These are phyloP conservation scores for Ciborinia camelliae DNA, from an alignment of 2,329 filamentous ascomycete species.

Conservation along the genomic window DNA sequence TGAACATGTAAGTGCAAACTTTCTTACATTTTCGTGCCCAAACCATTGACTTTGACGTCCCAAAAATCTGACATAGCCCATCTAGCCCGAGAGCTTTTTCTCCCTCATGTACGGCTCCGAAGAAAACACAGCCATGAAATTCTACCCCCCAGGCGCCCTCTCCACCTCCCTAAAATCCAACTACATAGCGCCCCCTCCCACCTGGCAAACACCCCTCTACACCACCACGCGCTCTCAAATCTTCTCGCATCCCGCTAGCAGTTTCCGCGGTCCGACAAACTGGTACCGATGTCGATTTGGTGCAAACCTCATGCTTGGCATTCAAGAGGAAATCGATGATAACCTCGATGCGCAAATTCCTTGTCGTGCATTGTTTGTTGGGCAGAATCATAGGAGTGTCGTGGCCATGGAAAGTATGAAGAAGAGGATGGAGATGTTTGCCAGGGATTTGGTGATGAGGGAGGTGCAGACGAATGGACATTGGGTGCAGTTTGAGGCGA, in stretches of 20 bases:
- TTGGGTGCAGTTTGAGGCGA: not conserved
- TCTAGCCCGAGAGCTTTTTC: not conserved
- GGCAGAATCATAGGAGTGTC: no score
- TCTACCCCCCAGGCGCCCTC: not conserved
- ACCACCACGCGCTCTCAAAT: not conserved
- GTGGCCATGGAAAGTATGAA: not conserved
- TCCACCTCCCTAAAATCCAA: not conserved
- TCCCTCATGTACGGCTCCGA: not conserved
- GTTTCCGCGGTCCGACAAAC: not conserved
- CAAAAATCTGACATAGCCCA: not conserved
- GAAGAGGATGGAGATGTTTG: no score
- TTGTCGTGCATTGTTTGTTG: not conserved
- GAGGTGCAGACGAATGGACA: not conserved
- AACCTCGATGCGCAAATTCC: not conserved
- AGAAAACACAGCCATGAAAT: not conserved
- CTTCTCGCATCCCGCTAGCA: not conserved
- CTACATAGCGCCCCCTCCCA: not conserved
- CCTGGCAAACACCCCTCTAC: not conserved
- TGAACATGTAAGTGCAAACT: not conserved
- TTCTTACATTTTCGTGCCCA: not conserved
- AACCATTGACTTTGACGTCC: no score
- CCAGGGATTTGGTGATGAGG: not conserved
- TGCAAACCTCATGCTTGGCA: no score
- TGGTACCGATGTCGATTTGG: not conserved
- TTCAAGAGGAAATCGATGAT: not conserved